Percentiles rank a stretch among this genome's conserved stretches.
phyloP scores from a whole-genome alignment of 495 filamentous ascomycete species.

The Bathelium albidoporum region DNA sequence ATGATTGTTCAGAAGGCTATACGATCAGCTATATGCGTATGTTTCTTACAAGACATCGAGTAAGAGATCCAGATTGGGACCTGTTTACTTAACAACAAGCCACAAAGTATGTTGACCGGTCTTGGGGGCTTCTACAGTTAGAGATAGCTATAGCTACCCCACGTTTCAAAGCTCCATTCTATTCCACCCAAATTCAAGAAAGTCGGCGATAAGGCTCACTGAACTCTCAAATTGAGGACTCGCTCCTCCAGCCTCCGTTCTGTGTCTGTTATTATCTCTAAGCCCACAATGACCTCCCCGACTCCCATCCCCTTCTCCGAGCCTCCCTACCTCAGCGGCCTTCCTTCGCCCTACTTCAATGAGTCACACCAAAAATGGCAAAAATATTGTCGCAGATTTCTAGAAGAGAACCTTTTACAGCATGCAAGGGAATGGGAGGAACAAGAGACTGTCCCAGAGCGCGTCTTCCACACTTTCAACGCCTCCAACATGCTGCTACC shows the following conservation, averaged over 20 bases:
- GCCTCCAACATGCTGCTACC: slow-evolving; percentile 34
- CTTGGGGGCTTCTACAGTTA: too few relatives aligned
- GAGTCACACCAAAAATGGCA: slow-evolving; percentile 53
- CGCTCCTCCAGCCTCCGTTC: neutral
- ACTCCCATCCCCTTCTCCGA: slow-evolving; percentile 57
- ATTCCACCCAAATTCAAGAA: neutral
- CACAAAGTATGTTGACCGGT: too few relatives aligned
- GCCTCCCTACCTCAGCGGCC: slow-evolving; percentile 57
- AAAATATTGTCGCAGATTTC: slow-evolving; percentile 54
- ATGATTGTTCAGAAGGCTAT: too few relatives aligned
- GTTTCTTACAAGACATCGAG: too few relatives aligned
- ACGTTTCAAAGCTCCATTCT: neutral
- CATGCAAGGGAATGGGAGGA: slow-evolving; percentile 59
- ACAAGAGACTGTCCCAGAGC: slow-evolving; percentile 47
- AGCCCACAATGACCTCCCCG: neutral
- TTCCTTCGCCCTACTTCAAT: slow-evolving; percentile 62
- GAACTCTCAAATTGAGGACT: too few relatives aligned
- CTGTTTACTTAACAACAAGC: too few relatives aligned
- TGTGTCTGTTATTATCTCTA: slow-evolving; percentile 5
- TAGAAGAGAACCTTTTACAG: slow-evolving; percentile 47
- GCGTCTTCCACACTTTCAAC: slow-evolving; percentile 40
- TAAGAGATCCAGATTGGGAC: too few relatives aligned
- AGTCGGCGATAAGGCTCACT: too few relatives aligned
- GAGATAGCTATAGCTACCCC: too few relatives aligned
- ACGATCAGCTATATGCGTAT: too few relatives aligned